A percentile compares a stretch with the other conserved stretches of the same genome.
Evolutionary conservation across 106 monocot species (phyloP).

Genomic region (Chionographis japonica): DNA sequence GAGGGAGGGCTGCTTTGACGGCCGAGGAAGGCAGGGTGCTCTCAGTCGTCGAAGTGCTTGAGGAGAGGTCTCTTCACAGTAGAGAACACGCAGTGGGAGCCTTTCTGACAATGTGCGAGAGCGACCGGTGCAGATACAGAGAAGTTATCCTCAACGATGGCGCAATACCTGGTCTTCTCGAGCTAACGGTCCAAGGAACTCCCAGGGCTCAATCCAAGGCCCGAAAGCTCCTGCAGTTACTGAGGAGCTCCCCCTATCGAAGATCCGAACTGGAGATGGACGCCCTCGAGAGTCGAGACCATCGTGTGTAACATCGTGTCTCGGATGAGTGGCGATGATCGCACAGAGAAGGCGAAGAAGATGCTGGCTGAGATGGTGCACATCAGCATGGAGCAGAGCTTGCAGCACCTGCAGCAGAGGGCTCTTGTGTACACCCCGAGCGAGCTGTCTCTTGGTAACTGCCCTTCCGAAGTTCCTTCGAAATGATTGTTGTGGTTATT

Average conservation of each 20-base stretch:
- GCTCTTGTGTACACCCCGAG: conserved; percentile 50
- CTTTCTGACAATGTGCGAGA: conserved; percentile 50
- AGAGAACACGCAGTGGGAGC: conserved; percentile 43
- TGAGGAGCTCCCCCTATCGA: conserved; percentile 28
- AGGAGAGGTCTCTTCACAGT: conserved; percentile 33
- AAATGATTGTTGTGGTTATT: conserved; percentile 16
- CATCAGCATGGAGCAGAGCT: conserved; percentile 75
- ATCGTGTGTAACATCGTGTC: conserved; percentile 30
- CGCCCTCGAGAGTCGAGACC: conserved; percentile 23
- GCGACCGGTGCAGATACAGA: conserved; percentile 37
- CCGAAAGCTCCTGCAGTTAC: conserved; percentile 22
- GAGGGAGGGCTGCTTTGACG: conserved; percentile 32
- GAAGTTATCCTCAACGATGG: conserved; percentile 52
- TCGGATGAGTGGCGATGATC: conserved; percentile 39
- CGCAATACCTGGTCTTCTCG: conserved; percentile 58
- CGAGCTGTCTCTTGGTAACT: conserved; percentile 13
- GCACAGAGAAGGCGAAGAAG: conserved; percentile 55
- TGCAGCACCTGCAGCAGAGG: conserved; percentile 64
- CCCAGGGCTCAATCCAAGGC: conserved; percentile 33
- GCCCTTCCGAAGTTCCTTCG: conserved; percentile 13
- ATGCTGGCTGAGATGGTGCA: conserved; percentile 69
- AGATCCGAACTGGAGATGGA: conserved; percentile 34
- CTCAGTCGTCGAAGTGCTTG: conserved; percentile 49
- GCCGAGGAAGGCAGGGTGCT: conserved; percentile 48
- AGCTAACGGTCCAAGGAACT: conserved; percentile 64